Evolutionary conservation across 2,329 filamentous ascomycete genomes (phyloP), one percentile per base, ranked within the genome.

Genomic region (Aspergillus ibericus): DNA sequence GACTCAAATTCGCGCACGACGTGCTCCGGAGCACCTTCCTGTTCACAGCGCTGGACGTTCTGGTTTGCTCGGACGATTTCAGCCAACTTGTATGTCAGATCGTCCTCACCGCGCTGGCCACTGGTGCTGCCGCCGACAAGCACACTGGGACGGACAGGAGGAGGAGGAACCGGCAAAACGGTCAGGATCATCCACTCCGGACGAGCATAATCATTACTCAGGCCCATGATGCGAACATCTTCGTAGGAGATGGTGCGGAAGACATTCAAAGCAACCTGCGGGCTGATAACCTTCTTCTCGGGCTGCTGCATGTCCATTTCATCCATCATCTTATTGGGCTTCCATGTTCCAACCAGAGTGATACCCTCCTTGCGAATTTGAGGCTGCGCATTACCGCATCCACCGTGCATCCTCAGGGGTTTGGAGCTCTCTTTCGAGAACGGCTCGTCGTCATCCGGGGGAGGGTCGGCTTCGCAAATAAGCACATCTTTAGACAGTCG

Each of bases 121-220:
- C 91, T 91, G 54, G 91, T 90, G 44, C 92, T 96, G 53, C 95
- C 93, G 71, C 98, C 96, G 80, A 98, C 93, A 20, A 93, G 96
- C 68, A 99, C 96, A 83, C 92, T 97, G 5, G 95, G 95, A 55
- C 95, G 90, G 36, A 99, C 96, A 3, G 95, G 93, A 49, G 95
- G 95, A 2, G 95, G 95, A 1, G 95, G 95, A 0, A 99, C 96
- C 5, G 95, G 93, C 48, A 99, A 83, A 51, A 98, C 93, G 0
- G 92, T 96, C 62, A 99, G 82, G 61, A 99, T 86, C 92, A 99
- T 96, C 95, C 95, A 99, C 74, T 99, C 95, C 0, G 95, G 95
- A 48, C 93, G 88, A 57, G 96, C 93, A 69, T 98, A 98, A 73
- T 98, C 92, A 58, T 89, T 89, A 78, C 93, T 99, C 69, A 99